A percentile compares a stretch with the other conserved stretches of the same genome.
Conservation (phyloP, 192 early-diverging fungal genomes). For the Backusella tarrabulga region DNA sequence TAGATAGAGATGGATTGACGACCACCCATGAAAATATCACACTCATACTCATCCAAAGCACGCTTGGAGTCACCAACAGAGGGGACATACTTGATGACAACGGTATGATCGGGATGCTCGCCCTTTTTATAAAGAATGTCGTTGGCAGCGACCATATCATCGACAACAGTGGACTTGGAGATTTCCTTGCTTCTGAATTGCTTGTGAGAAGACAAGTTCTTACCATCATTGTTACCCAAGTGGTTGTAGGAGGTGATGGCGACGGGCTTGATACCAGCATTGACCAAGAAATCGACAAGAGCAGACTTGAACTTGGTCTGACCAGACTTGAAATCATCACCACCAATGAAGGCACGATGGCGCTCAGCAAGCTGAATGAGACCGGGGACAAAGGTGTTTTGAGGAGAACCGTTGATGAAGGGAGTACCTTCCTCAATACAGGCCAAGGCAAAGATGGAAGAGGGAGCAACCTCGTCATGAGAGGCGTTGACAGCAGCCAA, state of each 20-base stretch:
- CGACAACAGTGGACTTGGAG: slow-evolving; percentile 97
- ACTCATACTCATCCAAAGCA: slow-evolving; percentile 97
- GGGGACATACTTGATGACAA: slow-evolving; percentile 99
- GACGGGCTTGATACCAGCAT: slow-evolving; percentile 97
- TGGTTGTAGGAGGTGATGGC: slow-evolving; percentile 97
- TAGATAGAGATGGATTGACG: slow-evolving; percentile 95
- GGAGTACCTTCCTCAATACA: slow-evolving; percentile 93
- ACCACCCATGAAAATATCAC: slow-evolving; percentile 99
- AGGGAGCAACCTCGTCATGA: slow-evolving; percentile 94
- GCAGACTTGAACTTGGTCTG: slow-evolving; percentile 99
- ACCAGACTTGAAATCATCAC: slow-evolving; percentile 99
- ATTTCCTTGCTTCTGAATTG: slow-evolving; percentile 99
- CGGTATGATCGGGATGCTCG: slow-evolving; percentile 66
- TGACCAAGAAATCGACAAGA: slow-evolving; percentile 97
- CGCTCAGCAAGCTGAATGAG: slow-evolving; percentile 87
- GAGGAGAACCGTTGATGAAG: slow-evolving; percentile 98
- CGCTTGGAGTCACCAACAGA: slow-evolving; percentile 97
- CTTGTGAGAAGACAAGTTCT: slow-evolving; percentile 94
- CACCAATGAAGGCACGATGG: slow-evolving; percentile 89
- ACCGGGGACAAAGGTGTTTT: slow-evolving; percentile 99
- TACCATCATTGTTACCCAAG: slow-evolving; percentile 99
- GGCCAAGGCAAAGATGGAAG: slow-evolving; percentile 94
- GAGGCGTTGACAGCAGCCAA: slow-evolving; percentile 74
- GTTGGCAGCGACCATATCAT: slow-evolving; percentile 99
- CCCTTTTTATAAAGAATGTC: slow-evolving; percentile 83